Conservation (phyloP, 1,284 basidiomycete species). For the Earliella scabrosa region DNA sequence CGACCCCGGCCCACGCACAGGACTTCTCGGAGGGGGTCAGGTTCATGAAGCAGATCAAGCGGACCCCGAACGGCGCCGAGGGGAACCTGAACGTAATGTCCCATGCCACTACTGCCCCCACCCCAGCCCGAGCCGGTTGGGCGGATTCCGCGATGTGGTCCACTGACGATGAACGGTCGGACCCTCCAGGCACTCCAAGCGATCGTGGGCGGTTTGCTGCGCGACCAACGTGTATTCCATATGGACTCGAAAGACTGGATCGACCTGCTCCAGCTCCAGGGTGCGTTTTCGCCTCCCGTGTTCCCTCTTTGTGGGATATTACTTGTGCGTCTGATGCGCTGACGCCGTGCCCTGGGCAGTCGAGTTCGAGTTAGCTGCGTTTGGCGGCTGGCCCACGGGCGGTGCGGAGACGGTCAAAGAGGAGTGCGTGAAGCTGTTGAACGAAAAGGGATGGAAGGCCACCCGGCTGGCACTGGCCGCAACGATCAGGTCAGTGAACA, state of each 20-base stretch:
- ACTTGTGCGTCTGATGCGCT: too few species aligned
- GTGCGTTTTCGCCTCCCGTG: constrained; percentile 26
- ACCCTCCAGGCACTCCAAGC: constrained; percentile 31
- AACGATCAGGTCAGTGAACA: constrained; percentile 39
- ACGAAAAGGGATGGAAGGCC: constrained; percentile 40
- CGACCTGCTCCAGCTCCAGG: constrained; percentile 39
- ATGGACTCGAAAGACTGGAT: constrained; percentile 30
- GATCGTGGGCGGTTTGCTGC: constrained; percentile 38
- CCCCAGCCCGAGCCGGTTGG: too few species aligned
- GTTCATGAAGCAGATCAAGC: constrained; percentile 21
- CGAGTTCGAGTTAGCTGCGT: constrained; percentile 33
- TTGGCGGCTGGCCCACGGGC: constrained; percentile 36
- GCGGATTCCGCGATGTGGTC: neutral
- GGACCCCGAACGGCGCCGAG: constrained; percentile 9
- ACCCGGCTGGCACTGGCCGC: constrained; percentile 41
- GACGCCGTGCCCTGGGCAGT: too few species aligned
- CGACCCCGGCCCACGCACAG: constrained; percentile 1
- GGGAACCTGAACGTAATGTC: constrained; percentile 24
- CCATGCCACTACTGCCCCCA: neutral
- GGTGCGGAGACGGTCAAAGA: constrained; percentile 38
- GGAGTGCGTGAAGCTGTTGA: constrained; percentile 37
- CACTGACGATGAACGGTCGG: neutral
- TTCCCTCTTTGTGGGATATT: too few species aligned
- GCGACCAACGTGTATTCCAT: constrained; percentile 40
- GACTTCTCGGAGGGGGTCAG: constrained; percentile 24